Evolutionary conservation across 768 basidiomycete genomes (phyloP).

Genomic region (Austroboletus festivus): DNA sequence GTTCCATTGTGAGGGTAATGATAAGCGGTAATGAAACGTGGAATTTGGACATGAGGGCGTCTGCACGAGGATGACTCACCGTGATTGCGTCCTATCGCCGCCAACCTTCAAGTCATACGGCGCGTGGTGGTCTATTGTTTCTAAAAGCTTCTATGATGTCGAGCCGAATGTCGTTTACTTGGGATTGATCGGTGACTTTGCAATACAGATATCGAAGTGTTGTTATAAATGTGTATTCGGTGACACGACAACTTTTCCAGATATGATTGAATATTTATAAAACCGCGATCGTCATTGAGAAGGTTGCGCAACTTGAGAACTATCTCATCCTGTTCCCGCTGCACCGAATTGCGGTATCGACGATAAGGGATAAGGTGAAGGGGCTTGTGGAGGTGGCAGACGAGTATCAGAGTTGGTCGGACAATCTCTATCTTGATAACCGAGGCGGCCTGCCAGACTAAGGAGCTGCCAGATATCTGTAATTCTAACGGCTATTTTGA

Average conservation of each 20-base stretch:
- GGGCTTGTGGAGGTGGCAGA: too few relatives aligned
- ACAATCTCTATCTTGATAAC: too few relatives aligned
- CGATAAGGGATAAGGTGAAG: too few relatives aligned
- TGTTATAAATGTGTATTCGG: slow-evolving; percentile 6
- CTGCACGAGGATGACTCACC: slow-evolving; percentile 1
- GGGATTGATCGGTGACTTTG: not conserved
- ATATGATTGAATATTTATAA: not conserved
- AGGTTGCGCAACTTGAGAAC: too few relatives aligned
- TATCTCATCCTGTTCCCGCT: too few relatives aligned
- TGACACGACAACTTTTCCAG: not conserved
- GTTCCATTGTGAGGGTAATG: slow-evolving; percentile 6
- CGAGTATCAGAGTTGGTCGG: too few relatives aligned
- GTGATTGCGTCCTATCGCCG: slow-evolving; percentile 9
- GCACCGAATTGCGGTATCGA: too few relatives aligned
- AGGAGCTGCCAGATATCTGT: too few relatives aligned
- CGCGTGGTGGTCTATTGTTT: not conserved
- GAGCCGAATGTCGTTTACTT: slow-evolving; percentile 4
- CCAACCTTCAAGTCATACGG: not conserved
- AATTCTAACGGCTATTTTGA: too few relatives aligned
- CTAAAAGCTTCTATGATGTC: not conserved
- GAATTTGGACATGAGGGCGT: not conserved
- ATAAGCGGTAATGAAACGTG: slow-evolving; percentile 22
- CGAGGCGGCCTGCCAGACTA: too few relatives aligned
- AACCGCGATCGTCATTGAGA: too few relatives aligned
- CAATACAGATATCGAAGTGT: not conserved